Conservation (phyloP, 2,329 filamentous ascomycete species). For the Cladophialophora carrionii region DNA sequence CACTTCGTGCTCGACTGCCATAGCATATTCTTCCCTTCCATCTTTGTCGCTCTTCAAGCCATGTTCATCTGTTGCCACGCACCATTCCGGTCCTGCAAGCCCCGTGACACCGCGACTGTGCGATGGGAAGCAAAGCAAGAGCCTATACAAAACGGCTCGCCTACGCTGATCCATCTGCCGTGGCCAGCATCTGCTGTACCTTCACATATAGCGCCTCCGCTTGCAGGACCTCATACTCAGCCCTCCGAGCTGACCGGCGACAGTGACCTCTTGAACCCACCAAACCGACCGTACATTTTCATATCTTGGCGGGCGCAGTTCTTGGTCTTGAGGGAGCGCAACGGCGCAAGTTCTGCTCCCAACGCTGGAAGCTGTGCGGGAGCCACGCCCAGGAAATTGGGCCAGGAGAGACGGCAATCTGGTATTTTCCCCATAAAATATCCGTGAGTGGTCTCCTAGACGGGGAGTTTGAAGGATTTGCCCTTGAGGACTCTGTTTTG, state of each 20-base stretch:
- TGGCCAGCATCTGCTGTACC: not conserved
- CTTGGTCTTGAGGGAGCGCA: not conserved
- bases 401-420: not conserved
- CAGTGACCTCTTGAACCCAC: not conserved
- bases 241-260: not conserved
- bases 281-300: not conserved
- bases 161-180: not conserved
- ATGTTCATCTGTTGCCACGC: not conserved
- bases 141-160: not conserved
- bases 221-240: not conserved
- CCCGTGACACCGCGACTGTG: not conserved
- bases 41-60: not conserved
- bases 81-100: not conserved
- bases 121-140: not conserved
- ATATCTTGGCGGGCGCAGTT: not conserved
- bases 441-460: slow-evolving; percentile 50
- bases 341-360: not conserved
- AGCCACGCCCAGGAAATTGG: not conserved
- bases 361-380: not conserved
- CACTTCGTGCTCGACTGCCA: not conserved
- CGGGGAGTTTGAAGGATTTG: slow-evolving; percentile 83
- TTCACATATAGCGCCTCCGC: not conserved
- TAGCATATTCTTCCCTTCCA: not conserved
- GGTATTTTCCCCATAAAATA: not conserved
- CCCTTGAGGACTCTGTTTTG: slow-evolving; percentile 69